Conservation (phyloP, 2,329 filamentous ascomycete genomes). For the Incumbomyces lentus region DNA sequence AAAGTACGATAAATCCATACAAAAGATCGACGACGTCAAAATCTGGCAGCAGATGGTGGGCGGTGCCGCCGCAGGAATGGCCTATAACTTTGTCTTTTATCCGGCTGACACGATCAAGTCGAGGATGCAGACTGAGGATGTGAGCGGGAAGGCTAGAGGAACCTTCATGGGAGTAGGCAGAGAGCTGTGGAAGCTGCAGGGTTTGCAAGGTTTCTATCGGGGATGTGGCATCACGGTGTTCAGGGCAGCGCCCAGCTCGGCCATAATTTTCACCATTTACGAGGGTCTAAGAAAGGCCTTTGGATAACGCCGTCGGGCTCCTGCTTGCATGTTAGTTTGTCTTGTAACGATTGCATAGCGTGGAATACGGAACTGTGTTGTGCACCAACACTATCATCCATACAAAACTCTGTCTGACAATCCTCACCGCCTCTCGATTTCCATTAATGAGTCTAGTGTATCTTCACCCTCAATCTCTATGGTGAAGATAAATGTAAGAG, state of each 20-base stretch:
- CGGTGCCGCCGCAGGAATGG: conserved; percentile 78
- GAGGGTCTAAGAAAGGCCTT: conserved; percentile 70
- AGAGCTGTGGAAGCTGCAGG: conserved; percentile 70
- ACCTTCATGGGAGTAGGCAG: conserved; percentile 31
- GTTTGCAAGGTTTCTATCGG: conserved; percentile 75
- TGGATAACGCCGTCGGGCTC: conserved; percentile 20
- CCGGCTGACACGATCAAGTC: conserved; percentile 97
- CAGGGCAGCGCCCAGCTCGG: conserved; percentile 85
- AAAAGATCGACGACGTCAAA: conserved; percentile 41
- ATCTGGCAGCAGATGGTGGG: conserved; percentile 80
- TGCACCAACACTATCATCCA: too few species aligned
- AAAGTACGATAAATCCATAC: conserved; percentile 36
- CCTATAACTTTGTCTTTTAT: conserved; percentile 95
- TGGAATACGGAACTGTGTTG: neutral
- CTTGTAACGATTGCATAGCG: neutral
- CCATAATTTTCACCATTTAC: conserved; percentile 93
- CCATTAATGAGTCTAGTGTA: too few species aligned
- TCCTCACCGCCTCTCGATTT: too few species aligned
- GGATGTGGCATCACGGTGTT: conserved; percentile 90
- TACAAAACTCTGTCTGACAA: too few species aligned
- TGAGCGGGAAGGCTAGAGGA: neutral
- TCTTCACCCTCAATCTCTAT: too few species aligned
- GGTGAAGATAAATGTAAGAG: too few species aligned
- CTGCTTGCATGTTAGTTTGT: neutral
- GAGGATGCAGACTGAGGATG: conserved; percentile 81